phyloP scores from a whole-genome alignment of 306 rosid species.

The Ziziphus jujuba region DNA sequence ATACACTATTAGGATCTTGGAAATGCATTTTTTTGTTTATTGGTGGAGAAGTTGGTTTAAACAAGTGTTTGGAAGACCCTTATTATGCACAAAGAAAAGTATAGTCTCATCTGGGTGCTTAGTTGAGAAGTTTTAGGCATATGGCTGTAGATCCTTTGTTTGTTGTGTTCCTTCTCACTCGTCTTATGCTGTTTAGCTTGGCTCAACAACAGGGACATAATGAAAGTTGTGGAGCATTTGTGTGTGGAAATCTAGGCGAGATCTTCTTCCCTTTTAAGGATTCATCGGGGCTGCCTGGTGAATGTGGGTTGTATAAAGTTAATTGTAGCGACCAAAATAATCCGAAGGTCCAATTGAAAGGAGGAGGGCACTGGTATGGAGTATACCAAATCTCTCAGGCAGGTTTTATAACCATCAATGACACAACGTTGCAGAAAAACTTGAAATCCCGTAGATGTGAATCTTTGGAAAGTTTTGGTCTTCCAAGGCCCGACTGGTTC shows the following conservation, averaged over 20 bases:
- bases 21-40: too few species aligned
- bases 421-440: not conserved
- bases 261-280: not conserved
- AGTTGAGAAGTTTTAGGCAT: too few species aligned
- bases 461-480: too few species aligned
- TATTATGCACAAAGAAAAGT: too few species aligned
- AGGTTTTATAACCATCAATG: rapidly evolving
- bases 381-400: not conserved
- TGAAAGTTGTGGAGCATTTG: not conserved
- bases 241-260: rapidly evolving
- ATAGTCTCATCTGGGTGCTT: too few species aligned
- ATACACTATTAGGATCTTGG: too few species aligned
- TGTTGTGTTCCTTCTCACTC: slow-evolving; percentile 17
- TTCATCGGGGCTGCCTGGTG: rapidly evolving
- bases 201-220: not conserved
- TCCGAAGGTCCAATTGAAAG: not conserved
- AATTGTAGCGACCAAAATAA: rapidly evolving
- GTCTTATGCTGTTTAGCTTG: slow-evolving; percentile 8
- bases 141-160: too few species aligned
- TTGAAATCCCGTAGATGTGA: not conserved
- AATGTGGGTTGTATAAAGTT: not conserved
- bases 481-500: not conserved
- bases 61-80: too few species aligned
- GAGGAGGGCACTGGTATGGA: slow-evolving; percentile 3
- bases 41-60: too few species aligned